Conservation (phyloP, 169 alveolate species). For the Toxoplasma gondii region DNA sequence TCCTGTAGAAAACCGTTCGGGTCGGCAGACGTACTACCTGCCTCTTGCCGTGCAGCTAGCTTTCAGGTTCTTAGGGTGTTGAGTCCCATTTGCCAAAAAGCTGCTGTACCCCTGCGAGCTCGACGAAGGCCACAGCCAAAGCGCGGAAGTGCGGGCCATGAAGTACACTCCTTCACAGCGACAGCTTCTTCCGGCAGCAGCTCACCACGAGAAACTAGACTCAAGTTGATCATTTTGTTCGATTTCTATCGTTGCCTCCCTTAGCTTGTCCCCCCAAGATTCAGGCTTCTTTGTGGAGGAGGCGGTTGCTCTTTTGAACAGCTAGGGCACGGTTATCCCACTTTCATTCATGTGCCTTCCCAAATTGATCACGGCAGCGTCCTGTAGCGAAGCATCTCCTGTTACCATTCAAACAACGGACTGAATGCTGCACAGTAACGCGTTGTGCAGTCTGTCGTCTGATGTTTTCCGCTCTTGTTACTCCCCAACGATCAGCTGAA, state of each 20-base stretch:
- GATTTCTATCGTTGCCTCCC: background rate
- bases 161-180: too few relatives aligned
- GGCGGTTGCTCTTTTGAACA: background rate
- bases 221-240: background rate
- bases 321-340: background rate
- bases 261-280: background rate
- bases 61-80: too few relatives aligned
- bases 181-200: too few relatives aligned
- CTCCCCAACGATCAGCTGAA: background rate
- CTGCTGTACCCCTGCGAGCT: too few relatives aligned
- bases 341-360: background rate
- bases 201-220: too few relatives aligned
- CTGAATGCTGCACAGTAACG: background rate
- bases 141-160: too few relatives aligned
- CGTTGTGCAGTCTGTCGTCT: background rate
- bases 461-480: background rate
- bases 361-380: background rate
- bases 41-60: too few relatives aligned
- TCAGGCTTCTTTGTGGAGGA: background rate
- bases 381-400: background rate
- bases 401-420: background rate
- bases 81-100: too few relatives aligned
- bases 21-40: too few relatives aligned
- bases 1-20: too few relatives aligned
- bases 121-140: too few relatives aligned